These are phyloP conservation scores for Colletotrichum echinochloae DNA, from an alignment of 2,329 filamentous ascomycete genomes.

Conservation along the genomic window DNA sequence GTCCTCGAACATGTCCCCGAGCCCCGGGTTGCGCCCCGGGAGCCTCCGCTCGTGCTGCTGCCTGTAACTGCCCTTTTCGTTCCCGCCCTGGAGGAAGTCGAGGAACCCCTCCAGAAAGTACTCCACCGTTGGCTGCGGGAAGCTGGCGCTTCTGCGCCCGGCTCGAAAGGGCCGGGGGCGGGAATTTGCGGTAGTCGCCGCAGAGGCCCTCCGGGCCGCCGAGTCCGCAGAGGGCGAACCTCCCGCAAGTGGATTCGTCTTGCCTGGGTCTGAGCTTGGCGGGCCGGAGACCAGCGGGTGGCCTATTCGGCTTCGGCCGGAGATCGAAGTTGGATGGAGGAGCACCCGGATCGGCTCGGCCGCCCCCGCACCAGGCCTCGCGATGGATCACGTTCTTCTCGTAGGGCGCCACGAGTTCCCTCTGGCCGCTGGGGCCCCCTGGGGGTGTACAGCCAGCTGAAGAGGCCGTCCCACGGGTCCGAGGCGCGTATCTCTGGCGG, in stretches of 20 bases:
- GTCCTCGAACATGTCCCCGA: neutral
- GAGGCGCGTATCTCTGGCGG: constrained; percentile 8
- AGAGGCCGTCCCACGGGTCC: constrained; percentile 26
- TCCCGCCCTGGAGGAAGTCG: constrained; percentile 16
- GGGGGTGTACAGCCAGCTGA: constrained; percentile 36
- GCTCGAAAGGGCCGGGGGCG: neutral
- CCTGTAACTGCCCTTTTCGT: neutral
- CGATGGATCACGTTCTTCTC: constrained; percentile 46
- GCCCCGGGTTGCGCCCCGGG: constrained; percentile 20
- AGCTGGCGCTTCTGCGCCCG: neutral
- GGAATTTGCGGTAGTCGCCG: constrained; percentile 4
- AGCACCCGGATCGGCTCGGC: neutral
- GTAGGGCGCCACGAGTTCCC: constrained; percentile 33
- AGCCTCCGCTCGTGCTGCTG: neutral
- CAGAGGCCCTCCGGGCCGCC: neutral
- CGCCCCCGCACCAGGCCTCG: constrained; percentile 34
- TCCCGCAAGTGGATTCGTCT: neutral
- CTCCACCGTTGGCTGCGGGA: neutral
- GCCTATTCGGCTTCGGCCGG: neutral
- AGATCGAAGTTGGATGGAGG: constrained; percentile 11
- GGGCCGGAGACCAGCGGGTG: neutral
- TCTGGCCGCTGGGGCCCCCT: constrained; percentile 16
- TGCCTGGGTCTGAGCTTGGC: neutral
- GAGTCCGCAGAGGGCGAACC: constrained; percentile 3
- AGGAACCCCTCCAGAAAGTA: constrained; percentile 24